Conservation (phyloP, 495 filamentous ascomycete genomes). For the Apiosordaria backusii region DNA sequence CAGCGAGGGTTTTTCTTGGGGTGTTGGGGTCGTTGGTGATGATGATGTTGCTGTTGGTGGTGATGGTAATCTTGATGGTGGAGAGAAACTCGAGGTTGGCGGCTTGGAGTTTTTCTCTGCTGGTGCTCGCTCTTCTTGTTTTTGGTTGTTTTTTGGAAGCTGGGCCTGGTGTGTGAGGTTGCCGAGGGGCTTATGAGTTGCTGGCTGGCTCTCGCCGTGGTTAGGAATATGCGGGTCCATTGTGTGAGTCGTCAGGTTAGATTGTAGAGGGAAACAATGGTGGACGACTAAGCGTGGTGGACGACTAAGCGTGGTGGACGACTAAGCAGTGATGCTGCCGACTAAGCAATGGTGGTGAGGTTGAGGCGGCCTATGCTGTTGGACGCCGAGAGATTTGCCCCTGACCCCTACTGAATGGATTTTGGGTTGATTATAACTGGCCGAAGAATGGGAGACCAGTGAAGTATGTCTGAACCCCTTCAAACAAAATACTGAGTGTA, state of each 20-base stretch:
- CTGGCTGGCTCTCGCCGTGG: not conserved
- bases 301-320: too few species aligned
- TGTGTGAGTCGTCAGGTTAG: not conserved
- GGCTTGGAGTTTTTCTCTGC: not conserved
- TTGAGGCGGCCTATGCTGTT: not conserved
- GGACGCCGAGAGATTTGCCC: not conserved
- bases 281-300: not conserved
- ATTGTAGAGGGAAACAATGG: not conserved
- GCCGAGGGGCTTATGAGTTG: slow-evolving; percentile 8
- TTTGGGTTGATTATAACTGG: not conserved
- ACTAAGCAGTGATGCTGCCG: not conserved
- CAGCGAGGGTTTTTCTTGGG: not conserved
- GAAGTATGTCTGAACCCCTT: not conserved
- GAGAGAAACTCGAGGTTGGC: not conserved
- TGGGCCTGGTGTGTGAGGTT: slow-evolving; percentile 9
- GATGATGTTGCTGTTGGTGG: not conserved
- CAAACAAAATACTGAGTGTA: not conserved
- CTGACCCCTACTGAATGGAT: not conserved
- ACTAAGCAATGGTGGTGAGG: slow-evolving; percentile 11
- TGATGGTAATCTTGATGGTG: not conserved
- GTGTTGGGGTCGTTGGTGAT: not conserved
- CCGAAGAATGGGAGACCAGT: not conserved
- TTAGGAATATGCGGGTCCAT: slow-evolving; percentile 8
- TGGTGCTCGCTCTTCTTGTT: not conserved
- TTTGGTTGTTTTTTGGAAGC: not conserved